Base-by-base conservation (phyloP, 23 red algal species). In the Gracilaria vermiculophylla region DNA sequence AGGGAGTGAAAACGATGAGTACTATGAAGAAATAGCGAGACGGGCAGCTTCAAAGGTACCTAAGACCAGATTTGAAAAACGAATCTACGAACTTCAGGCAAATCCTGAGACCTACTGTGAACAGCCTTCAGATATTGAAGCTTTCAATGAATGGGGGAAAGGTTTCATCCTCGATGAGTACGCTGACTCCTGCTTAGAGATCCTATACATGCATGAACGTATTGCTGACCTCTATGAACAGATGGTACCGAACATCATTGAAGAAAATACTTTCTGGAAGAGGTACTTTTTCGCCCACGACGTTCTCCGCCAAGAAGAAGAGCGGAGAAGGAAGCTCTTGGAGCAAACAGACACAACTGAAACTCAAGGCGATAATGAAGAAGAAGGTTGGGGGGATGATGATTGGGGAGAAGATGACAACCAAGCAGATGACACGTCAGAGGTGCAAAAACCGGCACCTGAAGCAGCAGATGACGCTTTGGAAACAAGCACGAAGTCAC, bases 81-180 rank as follows among this genome's bases (percentile, higher is more conserved):
- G 69, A 44, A 69, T 92, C 14, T 67, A 70, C 55, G 66, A 83
- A 65, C 50, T 92, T 65, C 60, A 84, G 23, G 69, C 69, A 28
- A 77, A 92, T 73, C 89, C 89, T 51, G 79, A 83, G 34, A 85
- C 89, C 28, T 92, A 92, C 65, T 83, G 78, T 42, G 55, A 81
- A 47, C 89, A 78, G 16, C 53, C 79, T 17, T 41, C 33, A 47
- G 89, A 92, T 24, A 47, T 82, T 4, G 89, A 92, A 54, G 39
- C 67, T 3, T 92, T 84, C 71, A 64, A 69, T 45, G 55, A 81
- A 74, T 92, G 89, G 89, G 60, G 77, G 23, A 65, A 77, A 39
- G 66, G 36, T 2, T 92, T 92, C 25, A 65, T 61, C 32, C 67
- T 92, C 28, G 89, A 92, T 0, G 79, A 77, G 13, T 66, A 61